phyloP scores from a whole-genome alignment of 148 eudicot species.

The Pouteria glomerata region DNA sequence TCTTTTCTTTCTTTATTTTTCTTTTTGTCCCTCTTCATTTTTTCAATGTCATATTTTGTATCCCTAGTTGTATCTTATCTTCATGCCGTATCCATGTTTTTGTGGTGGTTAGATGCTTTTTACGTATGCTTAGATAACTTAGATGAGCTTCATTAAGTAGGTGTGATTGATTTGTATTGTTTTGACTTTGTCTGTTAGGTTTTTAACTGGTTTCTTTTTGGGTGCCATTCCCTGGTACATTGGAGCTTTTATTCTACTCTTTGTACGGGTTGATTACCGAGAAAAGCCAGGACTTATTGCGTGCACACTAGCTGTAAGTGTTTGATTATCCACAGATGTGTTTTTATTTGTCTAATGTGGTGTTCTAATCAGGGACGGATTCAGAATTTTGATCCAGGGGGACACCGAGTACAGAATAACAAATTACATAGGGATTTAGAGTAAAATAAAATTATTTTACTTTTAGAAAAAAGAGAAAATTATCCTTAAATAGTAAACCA shows the following conservation, averaged over 20 bases:
- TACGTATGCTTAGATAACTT: too few relatives aligned
- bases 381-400: too few relatives aligned
- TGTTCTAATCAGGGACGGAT: neutral
- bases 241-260: constrained; percentile 78
- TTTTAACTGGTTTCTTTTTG: constrained; percentile 69
- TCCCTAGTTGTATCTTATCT: too few relatives aligned
- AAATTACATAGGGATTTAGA: too few relatives aligned
- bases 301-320: constrained; percentile 78
- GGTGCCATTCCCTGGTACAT: constrained; percentile 88
- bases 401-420: too few relatives aligned
- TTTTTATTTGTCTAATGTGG: neutral
- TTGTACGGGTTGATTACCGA: constrained; percentile 69
- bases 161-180: neutral
- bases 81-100: too few relatives aligned
- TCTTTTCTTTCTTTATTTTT: too few relatives aligned
- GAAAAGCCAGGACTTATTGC: constrained; percentile 93
- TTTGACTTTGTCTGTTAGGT: constrained; percentile 43
- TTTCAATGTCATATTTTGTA: neutral
- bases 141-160: neutral
- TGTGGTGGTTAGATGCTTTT: too few relatives aligned
- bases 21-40: too few relatives aligned
- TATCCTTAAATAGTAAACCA: too few relatives aligned
- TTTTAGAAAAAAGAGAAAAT: too few relatives aligned
- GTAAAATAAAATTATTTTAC: too few relatives aligned
- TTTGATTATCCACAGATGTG: neutral